These are phyloP conservation scores for Colletotrichum simmondsii DNA, from an alignment of 2,329 filamentous ascomycete species.

Conservation along the genomic window DNA sequence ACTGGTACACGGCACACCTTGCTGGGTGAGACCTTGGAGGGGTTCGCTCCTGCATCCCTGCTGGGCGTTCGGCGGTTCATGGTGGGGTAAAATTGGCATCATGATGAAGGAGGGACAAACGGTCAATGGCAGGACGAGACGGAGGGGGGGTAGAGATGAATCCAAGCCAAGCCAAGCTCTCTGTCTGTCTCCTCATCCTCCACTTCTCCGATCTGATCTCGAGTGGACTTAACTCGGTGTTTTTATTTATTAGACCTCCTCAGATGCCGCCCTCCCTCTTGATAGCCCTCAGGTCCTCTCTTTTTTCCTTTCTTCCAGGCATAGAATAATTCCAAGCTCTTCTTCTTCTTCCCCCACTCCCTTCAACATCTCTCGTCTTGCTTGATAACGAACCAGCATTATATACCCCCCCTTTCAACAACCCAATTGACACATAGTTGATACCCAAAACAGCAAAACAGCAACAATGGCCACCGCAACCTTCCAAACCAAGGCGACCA, in stretches of 20 bases:
- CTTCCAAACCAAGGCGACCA: slow-evolving; percentile 89
- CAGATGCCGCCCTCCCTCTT: slow-evolving; percentile 17
- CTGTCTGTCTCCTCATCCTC: slow-evolving; percentile 4
- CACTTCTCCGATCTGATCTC: slow-evolving; percentile 34
- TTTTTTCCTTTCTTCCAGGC: slow-evolving; percentile 5
- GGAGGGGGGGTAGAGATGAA: neutral
- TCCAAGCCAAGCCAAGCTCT: slow-evolving; percentile 17
- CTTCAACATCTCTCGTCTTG: neutral
- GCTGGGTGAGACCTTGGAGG: neutral
- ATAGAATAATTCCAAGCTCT: slow-evolving; percentile 28
- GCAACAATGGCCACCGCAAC: slow-evolving; percentile 65
- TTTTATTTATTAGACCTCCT: slow-evolving; percentile 33
- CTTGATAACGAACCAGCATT: slow-evolving; percentile 16
- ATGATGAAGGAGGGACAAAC: slow-evolving; percentile 22
- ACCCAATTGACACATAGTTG: neutral
- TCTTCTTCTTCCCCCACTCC: neutral
- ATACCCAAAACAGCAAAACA: slow-evolving; percentile 11
- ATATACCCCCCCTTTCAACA: slow-evolving; percentile 21
- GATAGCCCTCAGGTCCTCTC: slow-evolving; percentile 14
- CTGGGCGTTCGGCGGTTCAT: slow-evolving; percentile 2
- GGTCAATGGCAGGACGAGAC: slow-evolving; percentile 29
- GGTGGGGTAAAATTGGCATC: slow-evolving; percentile 31
- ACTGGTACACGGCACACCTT: neutral
- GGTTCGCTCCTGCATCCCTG: neutral
- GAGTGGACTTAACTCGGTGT: slow-evolving; percentile 34